Conservation (phyloP, 2,329 filamentous ascomycete genomes). For the Colletotrichum orbiculare region DNA sequence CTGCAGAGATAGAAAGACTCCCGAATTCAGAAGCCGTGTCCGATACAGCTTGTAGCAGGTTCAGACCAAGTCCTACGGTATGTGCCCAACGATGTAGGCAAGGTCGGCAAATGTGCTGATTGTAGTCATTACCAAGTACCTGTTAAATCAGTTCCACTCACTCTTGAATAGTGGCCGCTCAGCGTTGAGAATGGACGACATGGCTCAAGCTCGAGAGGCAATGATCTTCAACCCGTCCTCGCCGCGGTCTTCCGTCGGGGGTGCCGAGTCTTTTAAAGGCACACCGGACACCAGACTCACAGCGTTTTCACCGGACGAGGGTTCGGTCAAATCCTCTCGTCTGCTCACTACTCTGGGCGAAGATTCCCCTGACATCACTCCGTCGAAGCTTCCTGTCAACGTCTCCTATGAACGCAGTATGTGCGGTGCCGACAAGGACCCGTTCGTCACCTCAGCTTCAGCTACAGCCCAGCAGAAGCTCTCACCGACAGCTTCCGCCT, state of each 20-base stretch:
- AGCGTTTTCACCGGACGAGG: constrained; percentile 71
- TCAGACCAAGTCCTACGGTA: too few relatives aligned
- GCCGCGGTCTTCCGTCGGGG: constrained; percentile 62
- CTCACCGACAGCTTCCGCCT: constrained; percentile 72
- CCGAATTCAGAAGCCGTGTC: too few relatives aligned
- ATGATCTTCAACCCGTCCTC: constrained; percentile 56
- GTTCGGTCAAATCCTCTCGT: constrained; percentile 56
- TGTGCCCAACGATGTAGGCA: too few relatives aligned
- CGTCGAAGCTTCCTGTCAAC: constrained; percentile 42
- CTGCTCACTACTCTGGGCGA: constrained; percentile 47
- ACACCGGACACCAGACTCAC: constrained; percentile 75
- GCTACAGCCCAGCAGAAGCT: constrained; percentile 56
- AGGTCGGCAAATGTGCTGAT: too few relatives aligned
- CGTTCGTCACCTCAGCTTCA: constrained; percentile 60
- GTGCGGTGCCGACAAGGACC: constrained; percentile 58
- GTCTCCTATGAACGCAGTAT: constrained; percentile 40
- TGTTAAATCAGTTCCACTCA: too few relatives aligned
- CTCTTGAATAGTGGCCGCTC: too few relatives aligned
- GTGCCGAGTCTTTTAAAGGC: constrained; percentile 66
- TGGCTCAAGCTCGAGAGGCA: constrained; percentile 17
- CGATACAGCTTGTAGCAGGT: too few relatives aligned
- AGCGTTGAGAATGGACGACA: background rate
- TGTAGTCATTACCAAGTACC: too few relatives aligned
- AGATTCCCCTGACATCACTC: constrained; percentile 43
- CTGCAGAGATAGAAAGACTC: too few relatives aligned